A percentile compares a stretch with the other conserved stretches of the same genome.
phyloP scores from a whole-genome alignment of 805 yeast species.

The Teunomyces atbi region DNA sequence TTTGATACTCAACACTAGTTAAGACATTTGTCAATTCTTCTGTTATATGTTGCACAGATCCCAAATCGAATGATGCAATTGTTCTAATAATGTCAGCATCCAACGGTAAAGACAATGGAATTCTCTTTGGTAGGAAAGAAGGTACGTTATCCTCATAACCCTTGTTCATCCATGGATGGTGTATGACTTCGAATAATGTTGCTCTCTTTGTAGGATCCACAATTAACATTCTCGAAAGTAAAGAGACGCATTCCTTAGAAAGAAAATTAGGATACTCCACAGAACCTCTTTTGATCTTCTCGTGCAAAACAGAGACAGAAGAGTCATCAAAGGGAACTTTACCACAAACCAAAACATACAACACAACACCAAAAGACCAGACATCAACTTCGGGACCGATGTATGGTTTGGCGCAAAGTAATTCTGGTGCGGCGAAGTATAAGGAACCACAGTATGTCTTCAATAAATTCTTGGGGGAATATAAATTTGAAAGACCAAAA shows the following conservation, averaged over 20 bases:
- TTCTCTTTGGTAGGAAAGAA: slow-evolving; percentile 71
- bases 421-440: slow-evolving; percentile 98
- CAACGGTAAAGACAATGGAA: slow-evolving; percentile 70
- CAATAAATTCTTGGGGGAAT: slow-evolving; percentile 64
- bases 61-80: slow-evolving; percentile 78
- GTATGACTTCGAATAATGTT: slow-evolving; percentile 68
- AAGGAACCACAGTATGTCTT: slow-evolving; percentile 96
- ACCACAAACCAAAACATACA: slow-evolving; percentile 94
- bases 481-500: slow-evolving; percentile 91
- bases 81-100: slow-evolving; percentile 66
- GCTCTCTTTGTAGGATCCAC: slow-evolving; percentile 87
- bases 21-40: slow-evolving; percentile 58
- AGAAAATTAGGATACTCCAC: slow-evolving; percentile 88
- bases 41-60: slow-evolving; percentile 57
- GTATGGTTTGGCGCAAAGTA: slow-evolving; percentile 88
- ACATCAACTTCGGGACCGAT: slow-evolving; percentile 96
- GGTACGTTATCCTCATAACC: slow-evolving; percentile 77
- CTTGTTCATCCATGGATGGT: slow-evolving; percentile 93
- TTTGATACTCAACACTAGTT: slow-evolving; percentile 62
- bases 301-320: slow-evolving; percentile 86
- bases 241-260: slow-evolving; percentile 74
- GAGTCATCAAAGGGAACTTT: slow-evolving; percentile 98
- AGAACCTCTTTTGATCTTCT: slow-evolving; percentile 86
- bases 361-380: slow-evolving; percentile 97
- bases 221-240: slow-evolving; percentile 84